Percentiles rank a stretch among this genome's conserved stretches.
Evolutionary conservation across 495 filamentous ascomycete genomes (phyloP).

Genomic region (Neurospora africana): DNA sequence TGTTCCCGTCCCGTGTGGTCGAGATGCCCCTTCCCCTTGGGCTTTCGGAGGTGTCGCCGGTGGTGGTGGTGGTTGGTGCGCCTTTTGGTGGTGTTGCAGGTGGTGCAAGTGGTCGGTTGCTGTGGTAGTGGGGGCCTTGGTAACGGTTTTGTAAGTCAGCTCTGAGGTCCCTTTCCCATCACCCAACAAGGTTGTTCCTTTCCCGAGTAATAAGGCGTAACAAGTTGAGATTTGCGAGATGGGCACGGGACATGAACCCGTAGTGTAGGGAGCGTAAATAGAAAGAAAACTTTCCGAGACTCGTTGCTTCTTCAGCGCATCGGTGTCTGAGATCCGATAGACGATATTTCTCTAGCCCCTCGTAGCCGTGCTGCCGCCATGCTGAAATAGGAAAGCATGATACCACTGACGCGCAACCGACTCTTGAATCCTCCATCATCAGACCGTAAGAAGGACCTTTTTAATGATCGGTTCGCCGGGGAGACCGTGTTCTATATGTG

Average conservation of each 20-base stretch:
- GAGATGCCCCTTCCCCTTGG: background rate
- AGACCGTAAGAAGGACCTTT: background rate
- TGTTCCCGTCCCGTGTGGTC: background rate
- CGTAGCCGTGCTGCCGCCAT: background rate
- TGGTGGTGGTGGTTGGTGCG: background rate
- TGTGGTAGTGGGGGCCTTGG: background rate
- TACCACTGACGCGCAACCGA: background rate
- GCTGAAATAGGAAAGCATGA: background rate
- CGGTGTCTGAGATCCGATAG: background rate
- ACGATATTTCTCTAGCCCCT: background rate
- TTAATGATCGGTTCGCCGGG: background rate
- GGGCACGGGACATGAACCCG: background rate
- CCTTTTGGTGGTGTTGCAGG: background rate
- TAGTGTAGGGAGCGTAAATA: background rate
- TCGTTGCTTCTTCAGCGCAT: too few species aligned
- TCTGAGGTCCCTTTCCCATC: background rate
- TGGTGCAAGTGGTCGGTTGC: background rate
- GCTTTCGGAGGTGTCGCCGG: background rate
- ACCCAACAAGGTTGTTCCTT: background rate
- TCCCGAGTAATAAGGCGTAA: background rate
- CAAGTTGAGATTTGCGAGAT: background rate
- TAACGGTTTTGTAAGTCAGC: background rate
- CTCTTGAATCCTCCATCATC: background rate
- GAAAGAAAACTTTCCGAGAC: background rate
- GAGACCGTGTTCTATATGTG: background rate